Percentiles rank a stretch among this genome's conserved stretches.
phyloP scores from a whole-genome alignment of 345 rosid genomes.

The Populus alba region DNA sequence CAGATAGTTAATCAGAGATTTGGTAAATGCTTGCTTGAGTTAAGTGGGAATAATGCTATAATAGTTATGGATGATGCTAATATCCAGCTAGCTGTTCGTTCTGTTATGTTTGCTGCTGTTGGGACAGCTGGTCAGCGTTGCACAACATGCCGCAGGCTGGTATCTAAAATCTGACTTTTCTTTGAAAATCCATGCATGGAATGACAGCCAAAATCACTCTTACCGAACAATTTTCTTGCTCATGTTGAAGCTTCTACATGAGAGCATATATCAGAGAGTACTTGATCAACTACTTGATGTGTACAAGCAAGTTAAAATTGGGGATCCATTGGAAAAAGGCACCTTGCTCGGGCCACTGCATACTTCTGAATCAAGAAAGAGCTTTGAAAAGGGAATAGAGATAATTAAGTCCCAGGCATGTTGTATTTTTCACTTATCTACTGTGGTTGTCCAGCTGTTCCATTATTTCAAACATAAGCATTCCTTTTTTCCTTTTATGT shows the following conservation, averaged over 20 bases:
- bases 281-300: constrained; percentile 67
- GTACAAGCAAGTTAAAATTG: constrained; percentile 89
- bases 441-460: not conserved
- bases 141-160: constrained; percentile 99
- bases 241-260: constrained; percentile 73
- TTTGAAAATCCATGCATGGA: constrained; percentile 8
- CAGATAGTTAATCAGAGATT: constrained; percentile 73
- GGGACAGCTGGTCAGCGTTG: constrained; percentile 99
- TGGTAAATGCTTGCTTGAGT: constrained; percentile 89
- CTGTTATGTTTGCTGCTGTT: constrained; percentile 90
- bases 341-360: constrained; percentile 86
- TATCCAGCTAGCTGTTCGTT: constrained; percentile 73
- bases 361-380: constrained; percentile 68
- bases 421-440: constrained; percentile 15
- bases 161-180: constrained; percentile 25
- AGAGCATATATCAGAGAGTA: constrained; percentile 63
- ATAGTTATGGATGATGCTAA: constrained; percentile 94
- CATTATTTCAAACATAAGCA: not conserved
- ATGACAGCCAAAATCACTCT: not conserved
- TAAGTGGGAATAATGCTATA: constrained; percentile 96
- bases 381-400: constrained; percentile 78
- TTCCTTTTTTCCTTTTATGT: not conserved
- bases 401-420: constrained; percentile 80
- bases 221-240: constrained; percentile 18
- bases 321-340: constrained; percentile 83